These are phyloP conservation scores for Saccharomyces hybrid DNA, from an alignment of 1,139 yeast genomes.

Conservation along the genomic window DNA sequence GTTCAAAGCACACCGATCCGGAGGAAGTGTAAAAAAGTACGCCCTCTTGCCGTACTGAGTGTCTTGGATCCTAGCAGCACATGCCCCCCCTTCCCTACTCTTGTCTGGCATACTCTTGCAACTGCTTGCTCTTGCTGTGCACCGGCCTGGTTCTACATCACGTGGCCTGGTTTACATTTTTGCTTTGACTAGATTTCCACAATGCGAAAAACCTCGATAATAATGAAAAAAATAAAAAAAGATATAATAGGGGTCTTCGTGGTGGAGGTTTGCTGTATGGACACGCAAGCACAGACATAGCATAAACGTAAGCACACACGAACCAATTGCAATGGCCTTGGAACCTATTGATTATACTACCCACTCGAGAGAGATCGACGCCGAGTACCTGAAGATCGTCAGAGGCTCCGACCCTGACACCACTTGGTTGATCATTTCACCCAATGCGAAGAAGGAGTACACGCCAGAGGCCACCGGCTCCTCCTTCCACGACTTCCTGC, in stretches of 20 bases:
- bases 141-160: neutral
- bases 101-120: neutral
- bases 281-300: neutral
- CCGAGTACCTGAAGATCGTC: slow-evolving; percentile 55
- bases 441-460: slow-evolving; percentile 50
- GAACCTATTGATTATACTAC: slow-evolving; percentile 37
- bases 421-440: slow-evolving; percentile 58
- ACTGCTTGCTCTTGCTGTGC: neutral
- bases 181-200: neutral
- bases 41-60: no score
- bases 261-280: neutral
- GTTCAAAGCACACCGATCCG: no score
- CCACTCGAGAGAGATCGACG: slow-evolving; percentile 54
- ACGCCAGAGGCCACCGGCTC: slow-evolving; percentile 51
- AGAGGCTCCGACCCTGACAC: slow-evolving; percentile 46
- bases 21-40: no score
- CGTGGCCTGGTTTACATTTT: neutral
- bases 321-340: slow-evolving; percentile 25
- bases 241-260: neutral
- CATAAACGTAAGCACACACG: neutral
- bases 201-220: neutral
- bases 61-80: no score
- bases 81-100: neutral
- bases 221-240: neutral
- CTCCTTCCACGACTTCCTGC: slow-evolving; percentile 69